phyloP scores from a whole-genome alignment of 805 yeast genomes.

The Blastobotrys chiropterorum region DNA sequence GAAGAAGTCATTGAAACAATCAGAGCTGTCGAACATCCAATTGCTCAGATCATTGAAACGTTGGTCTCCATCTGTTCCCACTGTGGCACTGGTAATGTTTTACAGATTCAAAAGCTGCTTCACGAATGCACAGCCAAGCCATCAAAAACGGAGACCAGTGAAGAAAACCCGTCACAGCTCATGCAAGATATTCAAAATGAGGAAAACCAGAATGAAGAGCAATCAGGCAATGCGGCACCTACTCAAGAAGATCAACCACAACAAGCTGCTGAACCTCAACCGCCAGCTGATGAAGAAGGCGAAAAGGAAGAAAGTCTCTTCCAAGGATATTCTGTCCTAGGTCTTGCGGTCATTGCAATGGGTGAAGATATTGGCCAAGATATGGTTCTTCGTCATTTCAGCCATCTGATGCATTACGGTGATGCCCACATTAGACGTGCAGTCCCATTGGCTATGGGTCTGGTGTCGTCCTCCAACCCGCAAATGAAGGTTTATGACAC shows the following conservation, averaged over 20 bases:
- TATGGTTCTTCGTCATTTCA: constrained; percentile 94
- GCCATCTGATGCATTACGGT: constrained; percentile 97
- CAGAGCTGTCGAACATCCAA: constrained; percentile 92
- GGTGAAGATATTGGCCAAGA: constrained; percentile 98
- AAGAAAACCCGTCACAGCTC: background rate
- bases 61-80: constrained; percentile 89
- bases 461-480: constrained; percentile 87
- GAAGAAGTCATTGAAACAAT: constrained; percentile 86
- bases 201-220: constrained; percentile 19
- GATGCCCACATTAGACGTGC: constrained; percentile 84
- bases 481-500: constrained; percentile 97
- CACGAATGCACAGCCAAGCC: constrained; percentile 70
- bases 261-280: constrained; percentile 7
- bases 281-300: constrained; percentile 27
- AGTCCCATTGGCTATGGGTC: constrained; percentile 97
- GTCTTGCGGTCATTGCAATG: constrained; percentile 90
- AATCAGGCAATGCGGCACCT: constrained; percentile 8
- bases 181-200: constrained; percentile 3
- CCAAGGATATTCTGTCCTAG: constrained; percentile 89
- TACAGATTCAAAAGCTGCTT: constrained; percentile 84
- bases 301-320: constrained; percentile 45
- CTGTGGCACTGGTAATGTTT: constrained; percentile 96
- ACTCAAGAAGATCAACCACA: background rate
- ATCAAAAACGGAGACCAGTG: constrained; percentile 25
- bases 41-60: constrained; percentile 81